These are phyloP conservation scores for Alternaria burnsii DNA, from an alignment of 2,329 filamentous ascomycete species.

Conservation along the genomic window DNA sequence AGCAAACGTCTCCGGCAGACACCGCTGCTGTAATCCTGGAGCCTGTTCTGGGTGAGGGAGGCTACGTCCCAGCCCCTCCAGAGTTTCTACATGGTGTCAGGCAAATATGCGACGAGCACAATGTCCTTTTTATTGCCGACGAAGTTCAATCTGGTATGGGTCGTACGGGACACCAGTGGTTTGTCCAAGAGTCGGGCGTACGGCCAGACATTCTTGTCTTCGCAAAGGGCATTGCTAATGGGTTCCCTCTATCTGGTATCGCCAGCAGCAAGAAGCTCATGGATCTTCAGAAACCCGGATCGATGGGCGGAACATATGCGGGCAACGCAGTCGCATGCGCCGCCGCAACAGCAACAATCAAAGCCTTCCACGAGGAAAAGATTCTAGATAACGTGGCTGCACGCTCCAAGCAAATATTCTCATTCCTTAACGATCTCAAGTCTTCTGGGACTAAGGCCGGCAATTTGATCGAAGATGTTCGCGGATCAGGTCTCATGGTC, in stretches of 20 bases:
- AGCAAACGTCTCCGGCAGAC: slow-evolving; percentile 39
- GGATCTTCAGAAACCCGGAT: slow-evolving; percentile 41
- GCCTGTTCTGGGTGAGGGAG: slow-evolving; percentile 40
- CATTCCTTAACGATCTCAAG: slow-evolving; percentile 36
- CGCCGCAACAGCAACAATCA: slow-evolving; percentile 36
- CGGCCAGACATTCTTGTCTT: slow-evolving; percentile 56
- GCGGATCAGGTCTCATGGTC: slow-evolving; percentile 40
- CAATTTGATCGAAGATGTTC: slow-evolving; percentile 39
- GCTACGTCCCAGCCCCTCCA: slow-evolving; percentile 41
- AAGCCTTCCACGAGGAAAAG: slow-evolving; percentile 39
- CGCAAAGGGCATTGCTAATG: slow-evolving; percentile 46
- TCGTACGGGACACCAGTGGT: slow-evolving; percentile 56
- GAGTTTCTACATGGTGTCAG: slow-evolving; percentile 48
- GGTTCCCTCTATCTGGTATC: slow-evolving; percentile 41
- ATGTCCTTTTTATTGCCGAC: slow-evolving; percentile 55
- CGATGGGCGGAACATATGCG: slow-evolving; percentile 43
- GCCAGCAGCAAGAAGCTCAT: slow-evolving; percentile 38
- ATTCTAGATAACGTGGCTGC: slow-evolving; percentile 40
- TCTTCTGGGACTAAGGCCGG: slow-evolving; percentile 36
- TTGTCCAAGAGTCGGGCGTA: slow-evolving; percentile 54
- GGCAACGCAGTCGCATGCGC: slow-evolving; percentile 43
- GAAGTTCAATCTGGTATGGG: slow-evolving; percentile 58
- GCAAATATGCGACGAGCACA: slow-evolving; percentile 55
- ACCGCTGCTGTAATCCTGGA: slow-evolving; percentile 43
- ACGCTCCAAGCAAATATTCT: slow-evolving; percentile 38